Percentiles rank a stretch among this genome's conserved stretches.
Conservation (phyloP, 495 filamentous ascomycete genomes). For the Xylaria intraflava region DNA sequence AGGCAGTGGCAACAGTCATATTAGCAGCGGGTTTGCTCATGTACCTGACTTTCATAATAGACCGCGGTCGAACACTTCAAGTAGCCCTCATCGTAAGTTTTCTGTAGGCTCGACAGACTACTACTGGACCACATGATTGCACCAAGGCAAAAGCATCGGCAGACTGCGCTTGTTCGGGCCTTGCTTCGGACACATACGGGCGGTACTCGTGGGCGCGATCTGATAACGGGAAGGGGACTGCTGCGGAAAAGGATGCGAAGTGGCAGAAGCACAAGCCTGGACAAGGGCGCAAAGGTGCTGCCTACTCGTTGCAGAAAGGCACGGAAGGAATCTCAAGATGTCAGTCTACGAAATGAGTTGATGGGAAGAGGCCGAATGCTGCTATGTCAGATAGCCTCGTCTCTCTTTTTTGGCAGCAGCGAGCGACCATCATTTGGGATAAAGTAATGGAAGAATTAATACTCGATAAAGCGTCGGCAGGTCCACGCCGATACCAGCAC, state of each 20-base stretch:
- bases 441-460: too few relatives aligned
- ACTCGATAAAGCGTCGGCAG: too few relatives aligned
- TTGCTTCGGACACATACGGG: background rate
- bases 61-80: constrained; percentile 89
- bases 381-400: background rate
- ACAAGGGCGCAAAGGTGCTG: background rate
- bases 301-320: constrained; percentile 1
- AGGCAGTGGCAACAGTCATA: background rate
- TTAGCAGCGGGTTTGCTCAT: constrained; percentile 5
- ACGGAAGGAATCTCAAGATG: background rate
- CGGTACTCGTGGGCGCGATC: background rate
- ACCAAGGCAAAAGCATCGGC: background rate
- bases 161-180: background rate
- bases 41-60: constrained; percentile 86
- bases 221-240: background rate
- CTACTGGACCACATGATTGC: constrained; percentile 71
- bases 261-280: background rate
- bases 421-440: too few relatives aligned
- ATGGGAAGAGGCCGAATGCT: background rate
- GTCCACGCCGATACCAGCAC: too few relatives aligned
- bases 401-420: too few relatives aligned
- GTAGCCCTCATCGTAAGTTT: constrained; percentile 96
- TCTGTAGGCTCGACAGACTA: constrained; percentile 75
- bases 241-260: background rate
- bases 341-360: background rate